Evolutionary conservation across 2,329 filamentous ascomycete genomes (phyloP), one percentile per base, ranked within the genome.

Genomic region (Zymoseptoria ardabiliae): DNA sequence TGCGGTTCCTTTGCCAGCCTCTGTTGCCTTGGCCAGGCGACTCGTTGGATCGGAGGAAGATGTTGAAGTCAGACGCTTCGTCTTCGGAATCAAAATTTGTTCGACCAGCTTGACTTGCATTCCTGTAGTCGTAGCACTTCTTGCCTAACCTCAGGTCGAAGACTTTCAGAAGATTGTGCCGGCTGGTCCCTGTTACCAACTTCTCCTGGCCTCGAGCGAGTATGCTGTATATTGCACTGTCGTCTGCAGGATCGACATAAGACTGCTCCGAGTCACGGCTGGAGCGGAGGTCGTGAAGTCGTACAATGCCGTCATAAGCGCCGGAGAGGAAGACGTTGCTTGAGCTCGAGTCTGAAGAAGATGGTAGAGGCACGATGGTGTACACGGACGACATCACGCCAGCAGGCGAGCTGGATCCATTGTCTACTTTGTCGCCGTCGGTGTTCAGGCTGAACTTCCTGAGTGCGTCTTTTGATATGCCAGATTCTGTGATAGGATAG

Each of bases 211-310:
- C 82, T 55, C 85, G 79, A 0, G 80, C 73, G 1, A 82, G 77
- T 17, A 87, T 75, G 20, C 82, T 82, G 67, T 86, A 86, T 6
- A 86, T 78, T 0, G 82, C 76, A 19, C 81, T 81, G 61, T 81
- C 76, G 64, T 87, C 84, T 2, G 82, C 81, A 1, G 78, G 75
- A 65, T 86, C 84, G 64, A 71, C 71, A 68, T 81, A 86, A 13
- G 74, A 73, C 54, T 62, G 60, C 56, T 81, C 79, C 51, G 75
- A 78, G 11, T 75, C 71, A 20, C 72, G 69, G 2, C 77, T 75
- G 1, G 81, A 81, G 41, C 85, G 82, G 58, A 86, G 71, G 65
- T 88, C 85, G 67, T 87, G 84, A 5, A 87, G 76, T 64, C 83
- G 78, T 48, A 79, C 75, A 48, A 79, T 74, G 10, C 83, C 81